These are phyloP conservation scores for Candida berthetii DNA, from an alignment of 805 yeast species.

Conservation along the genomic window DNA sequence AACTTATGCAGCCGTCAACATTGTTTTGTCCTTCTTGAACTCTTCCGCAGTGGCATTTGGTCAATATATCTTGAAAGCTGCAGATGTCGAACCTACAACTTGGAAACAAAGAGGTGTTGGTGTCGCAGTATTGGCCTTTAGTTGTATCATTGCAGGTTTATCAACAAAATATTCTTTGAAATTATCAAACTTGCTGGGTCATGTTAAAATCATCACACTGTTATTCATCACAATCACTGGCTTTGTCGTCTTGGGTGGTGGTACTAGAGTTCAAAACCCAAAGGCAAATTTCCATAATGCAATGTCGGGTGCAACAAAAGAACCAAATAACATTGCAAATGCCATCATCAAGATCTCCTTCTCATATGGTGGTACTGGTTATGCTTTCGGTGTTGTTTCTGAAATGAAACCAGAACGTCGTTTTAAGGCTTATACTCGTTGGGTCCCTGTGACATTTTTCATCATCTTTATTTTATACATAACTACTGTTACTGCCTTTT, in stretches of 20 bases:
- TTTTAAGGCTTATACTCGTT: conserved; percentile 17
- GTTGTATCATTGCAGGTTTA: conserved; percentile 17
- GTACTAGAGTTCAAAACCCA: conserved; percentile 25
- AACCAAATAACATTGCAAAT: conserved; percentile 35
- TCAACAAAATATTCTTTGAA: conserved; percentile 25
- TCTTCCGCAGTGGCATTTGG: conserved; percentile 33
- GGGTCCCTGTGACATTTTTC: conserved; percentile 26
- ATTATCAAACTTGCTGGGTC: conserved; percentile 27
- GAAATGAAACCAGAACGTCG: conserved; percentile 27
- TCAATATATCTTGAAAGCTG: conserved; percentile 26
- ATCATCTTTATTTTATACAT: conserved; percentile 26
- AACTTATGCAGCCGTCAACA: conserved; percentile 30
- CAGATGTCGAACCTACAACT: conserved; percentile 34
- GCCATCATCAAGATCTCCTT: conserved; percentile 39
- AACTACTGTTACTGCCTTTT: conserved; percentile 27
- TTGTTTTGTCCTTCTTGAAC: conserved; percentile 28
- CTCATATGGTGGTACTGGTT: conserved; percentile 34
- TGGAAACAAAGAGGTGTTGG: conserved; percentile 38
- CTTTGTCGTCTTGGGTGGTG: conserved; percentile 30
- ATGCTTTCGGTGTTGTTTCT: conserved; percentile 31
- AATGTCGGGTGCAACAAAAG: conserved; percentile 33
- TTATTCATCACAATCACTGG: conserved; percentile 29
- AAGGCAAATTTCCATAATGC: conserved; percentile 28
- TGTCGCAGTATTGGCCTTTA: conserved; percentile 31
- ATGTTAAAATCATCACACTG: conserved; percentile 27